Evolutionary conservation across 352 stramenopile genomes (phyloP).

Genomic region (Phytophthora citrophthora): DNA sequence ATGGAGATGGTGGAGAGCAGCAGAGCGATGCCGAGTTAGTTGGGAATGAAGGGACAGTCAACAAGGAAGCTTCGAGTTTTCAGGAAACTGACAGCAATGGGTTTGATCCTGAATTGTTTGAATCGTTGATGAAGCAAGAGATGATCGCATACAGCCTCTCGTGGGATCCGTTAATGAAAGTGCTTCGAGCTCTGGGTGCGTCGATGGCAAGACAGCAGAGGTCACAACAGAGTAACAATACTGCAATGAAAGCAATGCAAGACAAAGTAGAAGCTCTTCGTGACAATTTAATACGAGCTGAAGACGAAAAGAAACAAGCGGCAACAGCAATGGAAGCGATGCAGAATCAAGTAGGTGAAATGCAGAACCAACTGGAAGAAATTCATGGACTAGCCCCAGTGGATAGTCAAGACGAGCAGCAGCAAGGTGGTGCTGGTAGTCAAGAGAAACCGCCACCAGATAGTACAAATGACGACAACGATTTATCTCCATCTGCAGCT

Average conservation of each 20-base stretch:
- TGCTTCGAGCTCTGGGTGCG: slow-evolving; percentile 57
- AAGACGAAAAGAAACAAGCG: slow-evolving; percentile 66
- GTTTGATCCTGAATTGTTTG: slow-evolving; percentile 60
- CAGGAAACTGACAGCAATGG: slow-evolving; percentile 24
- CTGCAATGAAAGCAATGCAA: slow-evolving; percentile 60
- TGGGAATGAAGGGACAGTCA: slow-evolving; percentile 1
- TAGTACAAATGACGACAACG: background rate
- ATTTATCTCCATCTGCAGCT: background rate
- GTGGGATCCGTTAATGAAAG: slow-evolving; percentile 76
- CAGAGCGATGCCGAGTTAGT: slow-evolving; percentile 9
- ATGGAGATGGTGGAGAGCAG: slow-evolving; percentile 29
- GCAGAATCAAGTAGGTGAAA: slow-evolving; percentile 51
- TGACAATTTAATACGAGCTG: slow-evolving; percentile 43
- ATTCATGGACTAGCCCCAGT: slow-evolving; percentile 23
- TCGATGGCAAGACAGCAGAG: slow-evolving; percentile 67
- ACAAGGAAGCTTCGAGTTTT: slow-evolving; percentile 6
- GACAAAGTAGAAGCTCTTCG: slow-evolving; percentile 53
- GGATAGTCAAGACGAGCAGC: slow-evolving; percentile 25
- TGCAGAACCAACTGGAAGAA: slow-evolving; percentile 54
- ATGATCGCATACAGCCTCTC: slow-evolving; percentile 77
- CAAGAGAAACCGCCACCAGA: slow-evolving; percentile 6
- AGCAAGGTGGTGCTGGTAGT: slow-evolving; percentile 7
- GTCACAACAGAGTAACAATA: slow-evolving; percentile 41
- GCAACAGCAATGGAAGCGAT: slow-evolving; percentile 51
- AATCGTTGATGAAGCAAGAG: slow-evolving; percentile 65